These are phyloP conservation scores for Kuraishia piskuri DNA, from an alignment of 805 yeast genomes.

Conservation along the genomic window DNA sequence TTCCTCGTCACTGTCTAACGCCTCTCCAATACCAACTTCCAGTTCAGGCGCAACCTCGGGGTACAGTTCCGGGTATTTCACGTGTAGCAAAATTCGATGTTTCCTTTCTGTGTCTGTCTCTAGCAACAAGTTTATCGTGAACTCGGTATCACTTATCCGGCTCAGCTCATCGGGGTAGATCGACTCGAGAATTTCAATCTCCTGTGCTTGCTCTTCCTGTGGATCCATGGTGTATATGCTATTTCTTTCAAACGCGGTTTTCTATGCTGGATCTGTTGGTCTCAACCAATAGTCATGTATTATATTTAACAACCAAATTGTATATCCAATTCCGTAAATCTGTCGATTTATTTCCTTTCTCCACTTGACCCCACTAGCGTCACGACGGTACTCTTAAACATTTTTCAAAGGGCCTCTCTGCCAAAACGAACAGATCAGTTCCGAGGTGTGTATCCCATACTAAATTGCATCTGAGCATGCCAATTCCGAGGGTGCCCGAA, in stretches of 20 bases:
- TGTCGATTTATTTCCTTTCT: no score
- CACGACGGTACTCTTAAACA: neutral
- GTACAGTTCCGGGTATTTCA: slow-evolving; percentile 67
- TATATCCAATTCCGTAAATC: no score
- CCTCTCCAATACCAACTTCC: slow-evolving; percentile 25
- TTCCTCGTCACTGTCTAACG: slow-evolving; percentile 19
- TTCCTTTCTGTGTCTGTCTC: slow-evolving; percentile 59
- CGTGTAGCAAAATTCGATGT: slow-evolving; percentile 49
- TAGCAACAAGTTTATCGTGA: slow-evolving; percentile 48
- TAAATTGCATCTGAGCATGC: neutral
- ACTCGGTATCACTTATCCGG: slow-evolving; percentile 36
- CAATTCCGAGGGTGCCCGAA: neutral
- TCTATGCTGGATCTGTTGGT: no score
- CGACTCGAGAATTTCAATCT: slow-evolving; percentile 79
- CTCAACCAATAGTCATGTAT: no score
- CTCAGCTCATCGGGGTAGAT: slow-evolving; percentile 88
- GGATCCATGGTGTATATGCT: slow-evolving; percentile 46
- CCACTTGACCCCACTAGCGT: neutral
- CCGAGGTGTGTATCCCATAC: neutral
- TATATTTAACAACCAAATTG: no score
- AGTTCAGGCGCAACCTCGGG: slow-evolving; percentile 75
- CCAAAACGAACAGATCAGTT: neutral
- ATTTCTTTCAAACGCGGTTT: no score
- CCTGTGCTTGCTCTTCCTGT: slow-evolving; percentile 80
- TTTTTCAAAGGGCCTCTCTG: neutral